phyloP scores from a whole-genome alignment of 2,329 filamentous ascomycete genomes.

The Penicillium sp. region DNA sequence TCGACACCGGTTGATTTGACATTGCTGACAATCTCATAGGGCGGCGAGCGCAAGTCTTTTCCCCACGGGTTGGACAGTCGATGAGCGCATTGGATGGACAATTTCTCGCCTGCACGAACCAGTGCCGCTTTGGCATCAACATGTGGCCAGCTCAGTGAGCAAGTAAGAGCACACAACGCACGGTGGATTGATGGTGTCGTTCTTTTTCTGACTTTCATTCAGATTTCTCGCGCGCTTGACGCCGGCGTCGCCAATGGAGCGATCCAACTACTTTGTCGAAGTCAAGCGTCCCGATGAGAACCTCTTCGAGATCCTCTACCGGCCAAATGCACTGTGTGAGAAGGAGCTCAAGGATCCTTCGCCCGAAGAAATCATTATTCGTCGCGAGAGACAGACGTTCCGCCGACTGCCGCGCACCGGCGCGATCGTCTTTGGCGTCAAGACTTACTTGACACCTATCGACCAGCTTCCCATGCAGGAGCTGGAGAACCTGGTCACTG shows the following conservation, averaged over 20 bases:
- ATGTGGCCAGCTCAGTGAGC: conserved; percentile 43
- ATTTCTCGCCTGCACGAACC: conserved; percentile 49
- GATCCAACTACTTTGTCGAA: conserved; percentile 52
- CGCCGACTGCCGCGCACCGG: conserved; percentile 44
- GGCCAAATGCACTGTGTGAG: conserved; percentile 42
- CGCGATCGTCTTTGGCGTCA: conserved; percentile 51
- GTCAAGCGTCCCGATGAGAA: conserved; percentile 39
- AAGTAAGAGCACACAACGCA: conserved; percentile 34
- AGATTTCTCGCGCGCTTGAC: conserved; percentile 50
- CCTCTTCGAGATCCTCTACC: conserved; percentile 46
- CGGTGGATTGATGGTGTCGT: no score
- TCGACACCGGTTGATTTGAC: neutral
- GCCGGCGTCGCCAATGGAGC: conserved; percentile 47
- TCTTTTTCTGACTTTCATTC: conserved; percentile 4
- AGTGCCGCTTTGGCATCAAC: conserved; percentile 52
- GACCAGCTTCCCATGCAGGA: conserved; percentile 43
- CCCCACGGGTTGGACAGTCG: conserved; percentile 53
- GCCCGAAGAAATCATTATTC: conserved; percentile 46
- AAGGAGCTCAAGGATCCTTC: conserved; percentile 35
- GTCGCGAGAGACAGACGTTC: conserved; percentile 53
- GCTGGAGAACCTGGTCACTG: conserved; percentile 42
- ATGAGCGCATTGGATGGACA: conserved; percentile 50
- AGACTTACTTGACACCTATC: conserved; percentile 46
- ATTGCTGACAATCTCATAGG: conserved; percentile 27
- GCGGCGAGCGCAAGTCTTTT: conserved; percentile 54